A percentile compares a stretch with the other conserved stretches of the same genome.
Evolutionary conservation across 2,329 filamentous ascomycete species (phyloP).

Genomic region (Cucurbitaria berberidis): DNA sequence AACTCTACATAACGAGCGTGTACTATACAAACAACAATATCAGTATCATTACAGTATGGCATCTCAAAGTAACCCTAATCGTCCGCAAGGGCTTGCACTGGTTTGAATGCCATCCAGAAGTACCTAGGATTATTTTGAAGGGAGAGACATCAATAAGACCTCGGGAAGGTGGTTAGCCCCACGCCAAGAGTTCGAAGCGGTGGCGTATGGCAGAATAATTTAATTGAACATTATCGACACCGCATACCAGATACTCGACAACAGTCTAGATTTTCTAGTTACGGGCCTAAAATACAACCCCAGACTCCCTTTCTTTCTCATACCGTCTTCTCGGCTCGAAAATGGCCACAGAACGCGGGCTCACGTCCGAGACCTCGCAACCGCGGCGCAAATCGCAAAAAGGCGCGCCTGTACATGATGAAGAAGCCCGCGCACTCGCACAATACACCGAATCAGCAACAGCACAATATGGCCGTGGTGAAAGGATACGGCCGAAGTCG

Average conservation of each 20-base stretch:
- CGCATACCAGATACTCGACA: background rate
- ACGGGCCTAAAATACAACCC: background rate
- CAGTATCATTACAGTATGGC: no score
- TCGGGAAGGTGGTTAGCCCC: background rate
- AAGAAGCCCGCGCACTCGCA: constrained; percentile 38
- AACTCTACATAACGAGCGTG: no score
- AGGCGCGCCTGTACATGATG: constrained; percentile 28
- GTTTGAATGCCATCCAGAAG: no score
- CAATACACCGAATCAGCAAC: constrained; percentile 60
- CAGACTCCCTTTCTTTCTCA: background rate
- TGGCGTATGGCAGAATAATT: constrained; percentile 15
- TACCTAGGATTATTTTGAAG: no score
- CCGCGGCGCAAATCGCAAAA: constrained; percentile 32
- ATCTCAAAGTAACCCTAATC: no score
- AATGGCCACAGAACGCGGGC: constrained; percentile 25
- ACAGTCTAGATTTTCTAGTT: background rate
- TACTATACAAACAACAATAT: no score
- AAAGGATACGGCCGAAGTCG: constrained; percentile 71
- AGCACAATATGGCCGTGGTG: constrained; percentile 82
- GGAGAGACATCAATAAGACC: background rate
- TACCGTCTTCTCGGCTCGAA: background rate
- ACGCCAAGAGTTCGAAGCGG: constrained; percentile 20
- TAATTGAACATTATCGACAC: background rate
- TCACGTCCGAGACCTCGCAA: constrained; percentile 21
- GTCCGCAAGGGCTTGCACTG: no score